These are phyloP conservation scores for Phlegmacium glaucopus DNA, from an alignment of 768 basidiomycete genomes.

Conservation along the genomic window DNA sequence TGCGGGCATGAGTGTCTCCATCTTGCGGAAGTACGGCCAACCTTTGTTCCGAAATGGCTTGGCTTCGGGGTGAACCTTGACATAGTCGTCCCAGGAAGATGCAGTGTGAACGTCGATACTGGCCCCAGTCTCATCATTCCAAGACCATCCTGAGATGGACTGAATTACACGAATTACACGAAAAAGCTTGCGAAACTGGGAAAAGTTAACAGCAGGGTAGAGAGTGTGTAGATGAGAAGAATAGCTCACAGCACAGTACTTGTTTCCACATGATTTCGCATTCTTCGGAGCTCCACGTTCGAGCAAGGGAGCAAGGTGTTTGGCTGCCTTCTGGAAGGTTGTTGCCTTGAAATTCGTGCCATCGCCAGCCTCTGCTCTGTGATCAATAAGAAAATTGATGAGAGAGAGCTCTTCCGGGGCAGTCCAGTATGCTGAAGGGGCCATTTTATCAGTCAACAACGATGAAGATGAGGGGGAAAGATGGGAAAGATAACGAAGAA, in stretches of 20 bases:
- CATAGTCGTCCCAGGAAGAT: constrained; percentile 9
- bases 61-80: constrained; percentile 7
- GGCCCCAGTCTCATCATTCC: constrained; percentile 4
- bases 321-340: constrained; percentile 10
- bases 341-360: constrained; percentile 17
- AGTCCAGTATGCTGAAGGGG: constrained; percentile 5
- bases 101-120: constrained; percentile 1
- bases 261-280: constrained; percentile 6
- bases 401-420: constrained; percentile 13
- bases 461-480: no score
- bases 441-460: no score
- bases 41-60: constrained; percentile 13
- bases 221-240: not conserved
- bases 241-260: constrained; percentile 15
- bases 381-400: constrained; percentile 15
- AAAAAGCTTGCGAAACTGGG: constrained; percentile 11
- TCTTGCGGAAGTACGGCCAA: constrained; percentile 7
- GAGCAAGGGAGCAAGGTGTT: constrained; percentile 2
- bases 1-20: constrained; percentile 6
- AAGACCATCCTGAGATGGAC: constrained; percentile 4
- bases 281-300: constrained; percentile 10
- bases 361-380: constrained; percentile 22
- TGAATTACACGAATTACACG: constrained; percentile 3
- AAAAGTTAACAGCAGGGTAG: not conserved
- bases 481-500: no score